Evolutionary conservation across 2,329 filamentous ascomycete genomes (phyloP), one percentile per base, ranked within the genome.

Genomic region (Talaromyces islandicus): DNA sequence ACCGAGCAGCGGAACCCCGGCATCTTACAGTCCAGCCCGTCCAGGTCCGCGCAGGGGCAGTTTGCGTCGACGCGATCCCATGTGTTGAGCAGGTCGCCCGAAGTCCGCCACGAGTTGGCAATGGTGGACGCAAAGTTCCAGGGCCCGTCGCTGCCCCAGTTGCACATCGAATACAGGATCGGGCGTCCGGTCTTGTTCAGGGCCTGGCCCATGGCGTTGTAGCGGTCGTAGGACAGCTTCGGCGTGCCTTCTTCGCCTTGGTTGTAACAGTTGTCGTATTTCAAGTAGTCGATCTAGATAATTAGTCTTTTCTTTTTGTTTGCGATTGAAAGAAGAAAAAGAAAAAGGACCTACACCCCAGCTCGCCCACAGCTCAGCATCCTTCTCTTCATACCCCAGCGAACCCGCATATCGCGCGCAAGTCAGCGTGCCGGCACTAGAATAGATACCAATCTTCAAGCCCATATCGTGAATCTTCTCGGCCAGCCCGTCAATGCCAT

Each of bases 231-330:
- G 4, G 77, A 77, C 38, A 80, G 67, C 60, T 77, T 71, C 0
- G 77, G 73, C 1, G 74, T 80, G 12, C 81, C 80, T 19, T 76
- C 78, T 59, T 81, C 77, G 7, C 82, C 82, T 62, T 79, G 73
- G 63, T 83, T 83, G 67, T 77, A 83, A 71, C 82, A 85, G 66
- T 84, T 84, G 69, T 84, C 82, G 64, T 84, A 84, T 66, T 83
- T 82, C 24, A 82, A 67, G 63, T 82, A 82, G 67, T 81, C 70
- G 38, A 70, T 63, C 62, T 64, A 25, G 19, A 17, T 7, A 1
- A 11, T 52, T 25, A 52, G 48, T 19, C 10, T 38, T 24, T 54
- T 54, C 11, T 32, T 24, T 24, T 7, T 7, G 30, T 54, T n/a
- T n/a, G n/a, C 17, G 5, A 7, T 5, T 14, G 2, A 10, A 29